Evolutionary conservation across 495 filamentous ascomycete species (phyloP), one percentile per base, ranked within the genome.

Genomic region (Tuber microsphaerosporum): DNA sequence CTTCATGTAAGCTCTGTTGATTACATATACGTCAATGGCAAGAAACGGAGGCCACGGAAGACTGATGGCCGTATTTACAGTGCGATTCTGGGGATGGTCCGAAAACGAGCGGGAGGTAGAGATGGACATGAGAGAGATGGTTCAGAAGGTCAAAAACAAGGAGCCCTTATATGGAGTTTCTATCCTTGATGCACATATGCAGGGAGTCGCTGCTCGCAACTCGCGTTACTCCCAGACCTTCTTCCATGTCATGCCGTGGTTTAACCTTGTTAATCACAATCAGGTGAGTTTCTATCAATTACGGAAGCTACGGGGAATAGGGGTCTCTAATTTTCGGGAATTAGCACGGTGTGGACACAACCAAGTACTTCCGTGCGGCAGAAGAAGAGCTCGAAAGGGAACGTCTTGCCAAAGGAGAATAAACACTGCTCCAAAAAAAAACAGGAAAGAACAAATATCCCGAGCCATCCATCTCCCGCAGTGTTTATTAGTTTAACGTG

Each of bases 121-220:
- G 61, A 92, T 94, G 90, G 95, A 99, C 83, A 99, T 97, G 93
- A 89, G 88, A 74, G 95, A 99, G 87, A 99, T 99, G 95, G 94
- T 97, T 7, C 88, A 90, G 82, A 94, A 92, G 84, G 94, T 97
- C 80, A 98, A 98, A 87, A 89, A 86, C 71, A 94, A 93, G 70
- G 88, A 97, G 84, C 89, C 96, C 31, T 85, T 98, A n/a, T 99
- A 99, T 84, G 95, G 95, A 75, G 88, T 86, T 73, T 93, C 91
- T 74, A 86, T 84, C 37, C 83, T 97, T 74, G 91, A 91, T 39
- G 88, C 93, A 75, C 91, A 97, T 84, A 90, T 97, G 86, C 95
- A 99, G 85, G 96, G 95, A 71, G 92, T 97, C 37, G 94, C 96
- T 70, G 89, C 92, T 44, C 88, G 95, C 76, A 97, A 98, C 85